Evolutionary conservation across 108 stramenopile species (phyloP).

Genomic region (Cyclotella choctawhatcheeana): DNA sequence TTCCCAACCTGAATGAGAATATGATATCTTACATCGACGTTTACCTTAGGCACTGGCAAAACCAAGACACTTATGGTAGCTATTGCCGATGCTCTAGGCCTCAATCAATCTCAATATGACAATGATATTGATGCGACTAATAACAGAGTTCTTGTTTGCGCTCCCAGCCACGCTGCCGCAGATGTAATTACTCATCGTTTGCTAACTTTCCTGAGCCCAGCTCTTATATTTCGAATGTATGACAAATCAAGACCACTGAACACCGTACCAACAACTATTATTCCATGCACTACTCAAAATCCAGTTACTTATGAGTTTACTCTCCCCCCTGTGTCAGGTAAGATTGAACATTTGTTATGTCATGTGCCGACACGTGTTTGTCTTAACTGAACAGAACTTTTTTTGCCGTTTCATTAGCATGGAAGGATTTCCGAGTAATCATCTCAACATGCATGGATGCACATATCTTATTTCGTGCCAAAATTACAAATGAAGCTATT

Average conservation of each 20-base stretch:
- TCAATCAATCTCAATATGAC: constrained; percentile 9
- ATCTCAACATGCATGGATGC: constrained; percentile 78
- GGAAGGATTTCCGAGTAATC: constrained; percentile 60
- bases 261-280: constrained; percentile 60
- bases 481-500: constrained; percentile 67
- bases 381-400: not conserved
- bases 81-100: constrained; percentile 51
- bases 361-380: not conserved
- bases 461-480: constrained; percentile 59
- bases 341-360: not conserved
- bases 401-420: constrained; percentile 18
- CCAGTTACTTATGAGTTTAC: constrained; percentile 46
- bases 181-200: constrained; percentile 71
- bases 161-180: constrained; percentile 76
- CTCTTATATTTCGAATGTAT: constrained; percentile 64
- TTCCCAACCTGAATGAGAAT: not conserved
- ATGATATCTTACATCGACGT: not conserved
- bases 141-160: constrained; percentile 68
- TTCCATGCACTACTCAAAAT: constrained; percentile 54
- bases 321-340: constrained; percentile 43
- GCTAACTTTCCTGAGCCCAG: constrained; percentile 26
- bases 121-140: constrained; percentile 7
- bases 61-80: constrained; percentile 62
- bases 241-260: constrained; percentile 49
- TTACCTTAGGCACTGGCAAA: constrained; percentile 41